A percentile compares a stretch with the other conserved stretches of the same genome.
phyloP scores from a whole-genome alignment of 1,284 basidiomycete species.

The Sanghuangporus weigelae region DNA sequence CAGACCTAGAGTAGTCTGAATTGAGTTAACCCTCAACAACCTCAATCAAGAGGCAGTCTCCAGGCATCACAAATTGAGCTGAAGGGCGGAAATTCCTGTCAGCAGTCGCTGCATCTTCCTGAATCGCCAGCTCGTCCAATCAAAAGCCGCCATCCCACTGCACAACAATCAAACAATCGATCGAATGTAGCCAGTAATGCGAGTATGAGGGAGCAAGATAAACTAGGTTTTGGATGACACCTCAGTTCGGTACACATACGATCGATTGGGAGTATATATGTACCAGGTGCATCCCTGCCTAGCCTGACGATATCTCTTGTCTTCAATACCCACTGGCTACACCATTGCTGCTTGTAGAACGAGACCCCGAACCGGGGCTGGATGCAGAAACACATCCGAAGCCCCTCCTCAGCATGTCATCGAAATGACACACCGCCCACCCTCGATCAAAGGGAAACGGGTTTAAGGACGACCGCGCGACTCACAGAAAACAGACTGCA shows the following conservation, averaged over 20 bases:
- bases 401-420: too few relatives aligned
- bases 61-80: constrained; percentile 1
- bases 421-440: neutral
- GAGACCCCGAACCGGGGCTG: too few relatives aligned
- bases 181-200: too few relatives aligned
- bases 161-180: too few relatives aligned
- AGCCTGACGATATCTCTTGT: neutral
- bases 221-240: too few relatives aligned
- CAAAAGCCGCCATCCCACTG: too few relatives aligned
- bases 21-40: neutral
- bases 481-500: neutral
- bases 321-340: neutral
- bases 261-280: too few relatives aligned
- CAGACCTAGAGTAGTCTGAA: constrained; percentile 7
- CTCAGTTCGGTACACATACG: too few relatives aligned
- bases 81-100: neutral
- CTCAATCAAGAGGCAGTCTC: neutral
- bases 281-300: neutral
- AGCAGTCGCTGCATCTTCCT: neutral
- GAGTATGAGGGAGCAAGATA: too few relatives aligned
- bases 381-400: too few relatives aligned
- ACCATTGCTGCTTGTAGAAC: too few relatives aligned
- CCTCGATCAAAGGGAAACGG: neutral
- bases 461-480: neutral
- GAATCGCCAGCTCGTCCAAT: neutral